Base-by-base conservation (phyloP, 495 filamentous ascomycete genomes). In the Venustampulla echinocandica region DNA sequence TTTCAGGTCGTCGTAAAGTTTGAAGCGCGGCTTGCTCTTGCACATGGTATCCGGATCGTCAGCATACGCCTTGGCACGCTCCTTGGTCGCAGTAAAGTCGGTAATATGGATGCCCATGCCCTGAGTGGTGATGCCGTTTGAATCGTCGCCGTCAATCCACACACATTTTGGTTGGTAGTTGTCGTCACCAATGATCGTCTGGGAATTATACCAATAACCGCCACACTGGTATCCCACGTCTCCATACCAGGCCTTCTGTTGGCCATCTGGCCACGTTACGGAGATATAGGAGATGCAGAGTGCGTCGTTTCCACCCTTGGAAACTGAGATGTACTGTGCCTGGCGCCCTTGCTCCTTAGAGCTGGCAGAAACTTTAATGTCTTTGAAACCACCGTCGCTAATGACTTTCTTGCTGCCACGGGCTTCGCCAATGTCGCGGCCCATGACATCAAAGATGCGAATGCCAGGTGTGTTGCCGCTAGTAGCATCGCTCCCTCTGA, bases 21-120 rank as follows among this genome's bases (percentile, higher is more conserved):
- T 39, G 34, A 52, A 46, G 13, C 49, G 32, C 2, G 49, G 42
- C 22, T 43, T 19, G 34, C 36, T 47, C 21, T 47, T 30, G 34
- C 49, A 52, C 21, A 52, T 42, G 3, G 32, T n/a, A 33, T 40
- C 18, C 3, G 4, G 25, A 17, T 48, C 41, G 15, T 52, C 34
- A 14, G 30, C 14, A 37, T 52, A 52, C n/a, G 3, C 22, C 4
- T 10, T 9, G 4, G 10, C 10, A 22, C 38, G 15, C 23, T 10
- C 9, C 19, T 41, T 14, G 13, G 27, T 30, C 27, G 6, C 7
- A 13, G 27, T 7, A 13, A 41, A 41, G 23, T 41, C 38, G 19
- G 10, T 41, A 6, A 41, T 10, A 9, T 41, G 14, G 4, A 23
- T 20, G 20, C 38, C 23, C 9, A 41, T 5, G 7, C 38, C 38